A percentile compares a stretch with the other conserved stretches of the same genome.
phyloP scores from a whole-genome alignment of 768 basidiomycete genomes.

The Lyophyllum decastes region DNA sequence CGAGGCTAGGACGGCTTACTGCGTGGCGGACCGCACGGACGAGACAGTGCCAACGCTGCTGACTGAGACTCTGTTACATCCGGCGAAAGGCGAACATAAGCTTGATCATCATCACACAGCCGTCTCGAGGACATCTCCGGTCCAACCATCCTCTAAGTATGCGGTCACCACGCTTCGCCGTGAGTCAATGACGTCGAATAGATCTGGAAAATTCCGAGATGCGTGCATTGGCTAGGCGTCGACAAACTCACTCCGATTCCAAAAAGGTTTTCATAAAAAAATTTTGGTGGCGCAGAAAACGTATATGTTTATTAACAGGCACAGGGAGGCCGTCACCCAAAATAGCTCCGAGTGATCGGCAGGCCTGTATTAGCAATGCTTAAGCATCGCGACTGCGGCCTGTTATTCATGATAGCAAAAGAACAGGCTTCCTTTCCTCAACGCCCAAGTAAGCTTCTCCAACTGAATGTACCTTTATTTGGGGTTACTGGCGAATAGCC shows the following conservation, averaged over 20 bases:
- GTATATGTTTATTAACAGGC: not conserved
- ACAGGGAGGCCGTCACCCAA: not conserved
- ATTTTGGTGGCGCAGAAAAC: conserved; percentile 12
- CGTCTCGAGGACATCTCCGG: not conserved
- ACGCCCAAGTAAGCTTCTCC: not conserved
- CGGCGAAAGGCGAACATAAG: not conserved
- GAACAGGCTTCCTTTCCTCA: not conserved
- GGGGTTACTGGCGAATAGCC: not conserved
- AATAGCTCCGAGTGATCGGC: conserved; percentile 9
- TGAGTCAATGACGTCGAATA: not conserved
- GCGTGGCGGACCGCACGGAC: not conserved
- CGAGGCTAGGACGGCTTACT: not conserved
- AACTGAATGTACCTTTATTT: not conserved
- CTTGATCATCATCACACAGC: not conserved
- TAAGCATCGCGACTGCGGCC: not conserved
- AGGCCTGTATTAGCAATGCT: not conserved
- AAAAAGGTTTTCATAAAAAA: not conserved
- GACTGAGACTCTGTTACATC: not conserved
- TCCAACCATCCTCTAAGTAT: not conserved
- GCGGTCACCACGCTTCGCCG: not conserved
- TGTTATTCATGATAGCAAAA: not conserved
- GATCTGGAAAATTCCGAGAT: not conserved
- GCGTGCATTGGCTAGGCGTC: not conserved
- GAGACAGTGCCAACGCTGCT: not conserved
- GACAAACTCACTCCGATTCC: not conserved